Percentiles rank a stretch among this genome's conserved stretches.
Conservation (phyloP, 805 yeast genomes). For the Soucietia sequanensis region DNA sequence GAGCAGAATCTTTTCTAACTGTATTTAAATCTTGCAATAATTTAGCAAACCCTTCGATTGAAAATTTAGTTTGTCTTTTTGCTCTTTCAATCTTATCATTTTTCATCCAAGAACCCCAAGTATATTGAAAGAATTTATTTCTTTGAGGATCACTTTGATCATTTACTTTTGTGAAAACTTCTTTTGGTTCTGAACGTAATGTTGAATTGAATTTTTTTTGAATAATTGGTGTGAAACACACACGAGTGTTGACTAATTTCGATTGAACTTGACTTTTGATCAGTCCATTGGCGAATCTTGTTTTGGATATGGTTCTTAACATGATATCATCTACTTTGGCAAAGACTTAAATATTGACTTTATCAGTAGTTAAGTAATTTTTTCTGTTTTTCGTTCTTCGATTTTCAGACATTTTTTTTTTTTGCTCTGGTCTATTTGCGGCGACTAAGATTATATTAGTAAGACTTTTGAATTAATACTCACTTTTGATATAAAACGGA, state of each 20-base stretch:
- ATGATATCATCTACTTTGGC: too few species aligned
- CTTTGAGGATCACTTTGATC: constrained; percentile 68
- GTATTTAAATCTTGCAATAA: constrained; percentile 47
- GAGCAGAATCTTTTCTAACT: constrained; percentile 26
- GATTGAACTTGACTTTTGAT: too few species aligned
- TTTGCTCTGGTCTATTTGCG: too few species aligned
- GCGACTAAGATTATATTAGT: too few species aligned
- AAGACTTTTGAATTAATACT: too few species aligned
- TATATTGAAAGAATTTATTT: constrained; percentile 74
- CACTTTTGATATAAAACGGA: too few species aligned
- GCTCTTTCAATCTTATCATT: constrained; percentile 74
- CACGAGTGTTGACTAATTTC: too few species aligned
- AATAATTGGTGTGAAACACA: neutral
- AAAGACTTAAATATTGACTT: too few species aligned
- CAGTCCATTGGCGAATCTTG: too few species aligned
- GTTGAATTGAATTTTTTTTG: constrained; percentile 4
- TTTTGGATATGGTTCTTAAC: neutral
- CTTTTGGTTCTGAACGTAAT: constrained; percentile 26
- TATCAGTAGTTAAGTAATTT: too few species aligned
- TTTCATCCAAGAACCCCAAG: constrained; percentile 95
- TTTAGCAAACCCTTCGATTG: constrained; percentile 70
- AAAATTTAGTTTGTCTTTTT: constrained; percentile 76
- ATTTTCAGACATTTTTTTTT: neutral
- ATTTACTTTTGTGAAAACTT: constrained; percentile 52
- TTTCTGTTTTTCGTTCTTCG: neutral